These are phyloP conservation scores for Peronosclerospora sorghi DNA, from an alignment of 352 stramenopile species.

Conservation along the genomic window DNA sequence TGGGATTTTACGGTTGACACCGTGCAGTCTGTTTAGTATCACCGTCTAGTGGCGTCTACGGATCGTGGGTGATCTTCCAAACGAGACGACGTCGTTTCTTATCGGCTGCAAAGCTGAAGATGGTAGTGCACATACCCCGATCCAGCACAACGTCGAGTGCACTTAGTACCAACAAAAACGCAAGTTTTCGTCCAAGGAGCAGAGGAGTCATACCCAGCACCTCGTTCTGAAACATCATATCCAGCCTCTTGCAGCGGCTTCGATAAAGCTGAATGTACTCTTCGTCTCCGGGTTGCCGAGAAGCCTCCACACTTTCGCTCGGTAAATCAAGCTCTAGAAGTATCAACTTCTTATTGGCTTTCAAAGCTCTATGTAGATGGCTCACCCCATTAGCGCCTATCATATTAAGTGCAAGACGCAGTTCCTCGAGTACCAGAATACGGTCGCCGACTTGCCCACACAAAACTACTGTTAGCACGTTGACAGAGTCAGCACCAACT, in stretches of 20 bases:
- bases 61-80: constrained; percentile 12
- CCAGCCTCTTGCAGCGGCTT: constrained; percentile 23
- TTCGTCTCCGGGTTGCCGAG: constrained; percentile 13
- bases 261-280: constrained; percentile 23
- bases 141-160: constrained; percentile 14
- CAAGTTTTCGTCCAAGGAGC: constrained; percentile 5
- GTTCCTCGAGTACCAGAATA: constrained; percentile 14
- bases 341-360: constrained; percentile 20
- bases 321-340: constrained; percentile 23
- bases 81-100: constrained; percentile 16
- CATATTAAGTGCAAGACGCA: constrained; percentile 18
- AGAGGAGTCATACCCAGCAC: constrained; percentile 12
- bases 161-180: constrained; percentile 15
- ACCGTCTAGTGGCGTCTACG: background rate
- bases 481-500: constrained; percentile 15
- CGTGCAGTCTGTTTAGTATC: too few relatives aligned
- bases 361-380: constrained; percentile 16
- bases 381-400: constrained; percentile 24
- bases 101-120: constrained; percentile 19
- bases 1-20: too few relatives aligned
- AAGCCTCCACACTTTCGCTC: constrained; percentile 5
- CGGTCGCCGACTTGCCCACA: constrained; percentile 4
- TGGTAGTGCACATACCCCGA: constrained; percentile 13
- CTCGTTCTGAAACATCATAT: constrained; percentile 25
- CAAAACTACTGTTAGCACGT: constrained; percentile 16